Evolutionary conservation across 2,329 filamentous ascomycete genomes (phyloP).

Genomic region (Zarea fungicola): DNA sequence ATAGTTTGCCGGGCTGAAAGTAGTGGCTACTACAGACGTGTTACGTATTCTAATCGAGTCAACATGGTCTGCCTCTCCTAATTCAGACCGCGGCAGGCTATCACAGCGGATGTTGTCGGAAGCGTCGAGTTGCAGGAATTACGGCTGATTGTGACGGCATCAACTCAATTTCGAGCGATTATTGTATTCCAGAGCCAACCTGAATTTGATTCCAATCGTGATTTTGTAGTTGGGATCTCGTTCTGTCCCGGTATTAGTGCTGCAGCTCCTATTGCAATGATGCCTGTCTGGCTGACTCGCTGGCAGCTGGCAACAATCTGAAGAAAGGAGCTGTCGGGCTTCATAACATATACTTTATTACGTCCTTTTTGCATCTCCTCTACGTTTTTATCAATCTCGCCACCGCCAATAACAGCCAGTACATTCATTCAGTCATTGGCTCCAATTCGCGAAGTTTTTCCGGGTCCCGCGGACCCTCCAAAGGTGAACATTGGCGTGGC

Average conservation of each 20-base stretch:
- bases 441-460: too few species aligned
- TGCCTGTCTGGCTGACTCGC: background rate
- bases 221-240: background rate
- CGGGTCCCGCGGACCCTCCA: conserved; percentile 8
- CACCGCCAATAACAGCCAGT: background rate
- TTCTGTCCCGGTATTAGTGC: background rate
- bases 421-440: too few species aligned
- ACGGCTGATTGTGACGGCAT: background rate
- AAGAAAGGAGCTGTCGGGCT: too few species aligned
- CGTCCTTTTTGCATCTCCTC: too few species aligned
- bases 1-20: background rate
- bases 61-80: background rate
- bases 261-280: background rate
- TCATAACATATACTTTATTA: too few species aligned
- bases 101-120: conserved; percentile 3
- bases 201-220: background rate
- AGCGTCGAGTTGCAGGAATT: background rate
- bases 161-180: too few species aligned
- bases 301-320: background rate
- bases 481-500: conserved; percentile 3
- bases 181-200: too few species aligned
- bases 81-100: background rate
- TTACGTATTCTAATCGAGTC: conserved; percentile 15
- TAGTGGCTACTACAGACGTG: background rate
- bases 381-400: background rate